These are phyloP conservation scores for Setaria viridis DNA, from an alignment of 202 grass and related monocot species.

Conservation along the genomic window DNA sequence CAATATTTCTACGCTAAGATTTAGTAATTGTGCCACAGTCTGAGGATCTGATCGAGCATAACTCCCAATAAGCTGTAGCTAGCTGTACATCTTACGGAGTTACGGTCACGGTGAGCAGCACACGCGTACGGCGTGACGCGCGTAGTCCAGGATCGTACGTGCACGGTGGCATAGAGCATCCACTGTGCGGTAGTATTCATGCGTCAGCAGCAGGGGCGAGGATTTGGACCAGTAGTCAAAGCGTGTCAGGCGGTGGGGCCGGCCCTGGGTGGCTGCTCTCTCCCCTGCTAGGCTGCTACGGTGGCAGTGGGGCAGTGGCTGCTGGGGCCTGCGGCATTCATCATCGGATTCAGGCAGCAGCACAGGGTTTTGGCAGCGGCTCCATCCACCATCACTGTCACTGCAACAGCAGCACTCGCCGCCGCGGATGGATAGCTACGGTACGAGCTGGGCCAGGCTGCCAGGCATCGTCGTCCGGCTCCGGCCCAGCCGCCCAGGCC, in stretches of 20 bases:
- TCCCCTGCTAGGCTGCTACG: no score
- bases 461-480: background rate
- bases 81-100: no score
- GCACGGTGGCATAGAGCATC: background rate
- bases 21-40: no score
- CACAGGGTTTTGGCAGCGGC: background rate
- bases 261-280: no score
- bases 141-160: background rate
- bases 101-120: background rate
- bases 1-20: no score
- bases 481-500: background rate
- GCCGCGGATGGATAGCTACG: no score
- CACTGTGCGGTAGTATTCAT: background rate
- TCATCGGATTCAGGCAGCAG: conserved; percentile 31
- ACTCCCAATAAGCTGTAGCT: no score
- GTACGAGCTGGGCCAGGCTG: no score
- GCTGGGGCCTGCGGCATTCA: conserved; percentile 22
- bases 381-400: background rate
- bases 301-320: background rate
- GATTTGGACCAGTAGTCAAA: background rate
- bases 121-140: background rate
- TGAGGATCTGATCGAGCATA: no score
- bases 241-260: background rate
- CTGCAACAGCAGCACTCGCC: no score
- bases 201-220: no score